Conservation (phyloP, 2,329 filamentous ascomycete species). For the Ceratocystis alfenasii region DNA sequence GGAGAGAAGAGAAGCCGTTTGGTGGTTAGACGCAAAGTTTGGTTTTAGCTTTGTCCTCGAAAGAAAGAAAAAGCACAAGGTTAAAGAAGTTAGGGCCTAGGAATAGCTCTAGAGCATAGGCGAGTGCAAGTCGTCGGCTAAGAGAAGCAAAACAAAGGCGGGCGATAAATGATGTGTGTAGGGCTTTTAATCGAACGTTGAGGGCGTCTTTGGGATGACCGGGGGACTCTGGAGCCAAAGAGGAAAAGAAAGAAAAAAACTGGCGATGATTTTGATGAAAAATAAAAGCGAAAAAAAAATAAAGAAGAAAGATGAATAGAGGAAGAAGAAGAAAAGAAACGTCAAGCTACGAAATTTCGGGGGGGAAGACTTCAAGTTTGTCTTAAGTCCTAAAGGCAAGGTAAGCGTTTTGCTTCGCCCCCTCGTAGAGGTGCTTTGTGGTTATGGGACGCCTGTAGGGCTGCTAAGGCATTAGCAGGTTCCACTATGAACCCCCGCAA, state of each 20-base stretch:
- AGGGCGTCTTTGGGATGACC: not conserved
- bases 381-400: not conserved
- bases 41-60: not conserved
- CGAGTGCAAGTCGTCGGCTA: not conserved
- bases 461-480: not conserved
- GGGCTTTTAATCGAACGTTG: not conserved
- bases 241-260: not conserved
- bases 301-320: constrained; percentile 13
- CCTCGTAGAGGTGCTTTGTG: not conserved
- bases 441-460: not conserved
- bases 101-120: not conserved
- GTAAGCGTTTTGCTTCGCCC: not conserved
- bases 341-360: not conserved
- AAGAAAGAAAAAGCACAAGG: not conserved
- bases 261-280: constrained; percentile 7
- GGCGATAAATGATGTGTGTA: not conserved
- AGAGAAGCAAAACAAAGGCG: not conserved
- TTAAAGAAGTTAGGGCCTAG: not conserved
- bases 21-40: not conserved
- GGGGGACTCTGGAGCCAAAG: not conserved
- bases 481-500: too few relatives aligned
- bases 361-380: constrained; percentile 1
- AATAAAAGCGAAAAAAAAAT: constrained; percentile 10
- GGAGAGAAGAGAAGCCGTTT: not conserved
- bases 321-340: not conserved